Evolutionary conservation across 208 protist species (phyloP).

Genomic region (Trypanosoma rangeli): DNA sequence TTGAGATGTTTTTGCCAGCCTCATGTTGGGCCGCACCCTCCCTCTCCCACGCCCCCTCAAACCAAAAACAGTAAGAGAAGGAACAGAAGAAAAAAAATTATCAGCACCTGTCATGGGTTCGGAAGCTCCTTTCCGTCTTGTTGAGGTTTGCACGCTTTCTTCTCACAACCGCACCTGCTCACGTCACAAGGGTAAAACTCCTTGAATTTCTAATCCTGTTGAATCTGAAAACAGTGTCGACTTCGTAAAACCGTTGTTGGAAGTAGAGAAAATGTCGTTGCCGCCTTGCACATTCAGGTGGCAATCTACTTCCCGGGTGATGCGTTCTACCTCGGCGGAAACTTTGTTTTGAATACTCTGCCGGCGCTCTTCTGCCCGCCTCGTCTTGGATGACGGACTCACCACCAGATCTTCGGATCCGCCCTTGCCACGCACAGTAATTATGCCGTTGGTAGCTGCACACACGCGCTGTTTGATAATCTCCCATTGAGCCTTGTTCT

Average conservation of each 20-base stretch:
- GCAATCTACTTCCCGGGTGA: conserved; percentile 18
- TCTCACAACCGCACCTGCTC: background rate
- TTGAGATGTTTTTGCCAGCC: too few species aligned
- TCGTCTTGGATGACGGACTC: conserved; percentile 14
- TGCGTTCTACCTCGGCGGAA: conserved; percentile 28
- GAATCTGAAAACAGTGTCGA: background rate
- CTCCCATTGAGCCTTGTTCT: conserved; percentile 27
- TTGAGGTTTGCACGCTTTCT: background rate
- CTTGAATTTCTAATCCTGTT: background rate
- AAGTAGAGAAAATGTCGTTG: background rate
- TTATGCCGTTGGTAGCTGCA: conserved; percentile 8
- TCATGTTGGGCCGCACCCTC: too few species aligned
- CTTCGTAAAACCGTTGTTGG: conserved; percentile 6
- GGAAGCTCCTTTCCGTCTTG: too few species aligned
- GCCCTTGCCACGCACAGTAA: conserved; percentile 5
- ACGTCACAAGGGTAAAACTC: background rate
- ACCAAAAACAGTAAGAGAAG: too few species aligned
- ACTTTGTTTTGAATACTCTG: conserved; percentile 30
- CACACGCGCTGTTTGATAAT: conserved; percentile 21
- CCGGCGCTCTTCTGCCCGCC: conserved; percentile 23
- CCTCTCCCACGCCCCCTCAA: too few species aligned
- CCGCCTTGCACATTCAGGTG: background rate
- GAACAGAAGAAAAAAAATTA: too few species aligned
- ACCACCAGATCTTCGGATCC: conserved; percentile 4
- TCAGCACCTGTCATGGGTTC: too few species aligned